These are phyloP conservation scores for Cadophora malorum DNA, from an alignment of 2,329 filamentous ascomycete genomes.

Conservation along the genomic window DNA sequence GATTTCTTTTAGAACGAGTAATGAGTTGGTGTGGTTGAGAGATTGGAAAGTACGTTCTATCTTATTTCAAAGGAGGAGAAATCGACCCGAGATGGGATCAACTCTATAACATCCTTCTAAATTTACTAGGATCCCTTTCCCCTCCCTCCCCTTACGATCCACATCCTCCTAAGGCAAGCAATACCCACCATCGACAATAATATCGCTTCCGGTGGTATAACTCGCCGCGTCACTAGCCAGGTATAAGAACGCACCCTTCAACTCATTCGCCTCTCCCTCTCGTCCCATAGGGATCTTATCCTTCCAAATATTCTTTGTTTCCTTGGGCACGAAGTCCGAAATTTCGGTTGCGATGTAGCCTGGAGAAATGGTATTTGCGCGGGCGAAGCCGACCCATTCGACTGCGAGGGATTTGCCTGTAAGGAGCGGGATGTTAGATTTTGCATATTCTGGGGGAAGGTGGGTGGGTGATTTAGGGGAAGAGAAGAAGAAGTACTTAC, in stretches of 20 bases:
- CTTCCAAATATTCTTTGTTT: constrained; percentile 74
- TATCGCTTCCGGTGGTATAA: constrained; percentile 78
- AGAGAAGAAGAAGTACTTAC: constrained; percentile 47
- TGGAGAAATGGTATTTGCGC: constrained; percentile 75
- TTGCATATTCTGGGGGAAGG: too few relatives aligned
- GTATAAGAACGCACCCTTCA: constrained; percentile 85
- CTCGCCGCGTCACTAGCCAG: constrained; percentile 82
- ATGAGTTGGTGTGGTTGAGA: too few relatives aligned
- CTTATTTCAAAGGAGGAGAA: too few relatives aligned
- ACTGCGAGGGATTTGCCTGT: constrained; percentile 72
- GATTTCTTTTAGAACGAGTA: too few relatives aligned
- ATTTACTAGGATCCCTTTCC: background rate
- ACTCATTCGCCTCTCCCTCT: constrained; percentile 74
- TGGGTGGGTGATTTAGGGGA: background rate
- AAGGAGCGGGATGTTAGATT: too few relatives aligned
- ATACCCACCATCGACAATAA: constrained; percentile 80
- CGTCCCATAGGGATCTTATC: constrained; percentile 48
- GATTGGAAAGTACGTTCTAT: too few relatives aligned
- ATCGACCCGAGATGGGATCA: too few relatives aligned
- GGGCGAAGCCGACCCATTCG: constrained; percentile 78
- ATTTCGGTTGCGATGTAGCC: constrained; percentile 81
- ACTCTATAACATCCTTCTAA: too few relatives aligned
- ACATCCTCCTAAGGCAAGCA: constrained; percentile 51
- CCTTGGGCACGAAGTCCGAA: constrained; percentile 65
- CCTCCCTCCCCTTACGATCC: constrained; percentile 13